Conservation (phyloP, 2,329 filamentous ascomycete genomes). For the Penicillium capsulatum region DNA sequence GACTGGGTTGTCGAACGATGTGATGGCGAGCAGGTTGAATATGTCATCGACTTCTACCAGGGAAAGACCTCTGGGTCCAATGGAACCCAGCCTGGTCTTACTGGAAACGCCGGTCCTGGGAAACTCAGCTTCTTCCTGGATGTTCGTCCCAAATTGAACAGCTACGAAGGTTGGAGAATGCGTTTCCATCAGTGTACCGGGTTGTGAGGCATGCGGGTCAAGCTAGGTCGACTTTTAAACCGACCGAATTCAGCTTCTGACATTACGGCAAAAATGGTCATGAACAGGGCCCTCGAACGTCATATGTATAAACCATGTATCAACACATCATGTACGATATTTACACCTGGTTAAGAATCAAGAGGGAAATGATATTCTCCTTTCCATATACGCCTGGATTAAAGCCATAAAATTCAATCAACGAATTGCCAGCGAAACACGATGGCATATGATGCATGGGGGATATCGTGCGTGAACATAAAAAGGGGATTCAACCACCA, state of each 20-base stretch:
- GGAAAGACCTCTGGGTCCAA: slow-evolving; percentile 52
- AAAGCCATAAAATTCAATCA: slow-evolving; percentile 9
- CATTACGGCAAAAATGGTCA: slow-evolving; percentile 26
- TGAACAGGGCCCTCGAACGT: slow-evolving; percentile 14
- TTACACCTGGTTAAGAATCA: slow-evolving; percentile 16
- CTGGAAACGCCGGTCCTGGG: slow-evolving; percentile 31
- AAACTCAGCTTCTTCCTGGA: slow-evolving; percentile 62
- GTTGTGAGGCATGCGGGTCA: slow-evolving; percentile 27
- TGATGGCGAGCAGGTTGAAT: slow-evolving; percentile 70
- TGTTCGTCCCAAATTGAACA: slow-evolving; percentile 63
- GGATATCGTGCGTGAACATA: slow-evolving; percentile 34
- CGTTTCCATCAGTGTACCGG: slow-evolving; percentile 49
- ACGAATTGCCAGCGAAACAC: slow-evolving; percentile 7
- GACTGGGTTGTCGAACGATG: slow-evolving; percentile 97
- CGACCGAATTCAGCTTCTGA: slow-evolving; percentile 5
- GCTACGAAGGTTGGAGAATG: slow-evolving; percentile 58
- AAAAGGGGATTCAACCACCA: slow-evolving; percentile 11
- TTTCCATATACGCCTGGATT: slow-evolving; percentile 21
- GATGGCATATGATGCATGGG: slow-evolving; percentile 21
- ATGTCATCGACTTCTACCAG: slow-evolving; percentile 97
- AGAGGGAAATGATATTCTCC: slow-evolving; percentile 23
- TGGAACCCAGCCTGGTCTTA: slow-evolving; percentile 24
- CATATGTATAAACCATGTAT: slow-evolving; percentile 35
- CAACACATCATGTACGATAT: slow-evolving; percentile 36
- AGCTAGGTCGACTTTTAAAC: background rate